phyloP scores from a whole-genome alignment of 164 flowering plant genomes.

The Stephania yunnanensis region DNA sequence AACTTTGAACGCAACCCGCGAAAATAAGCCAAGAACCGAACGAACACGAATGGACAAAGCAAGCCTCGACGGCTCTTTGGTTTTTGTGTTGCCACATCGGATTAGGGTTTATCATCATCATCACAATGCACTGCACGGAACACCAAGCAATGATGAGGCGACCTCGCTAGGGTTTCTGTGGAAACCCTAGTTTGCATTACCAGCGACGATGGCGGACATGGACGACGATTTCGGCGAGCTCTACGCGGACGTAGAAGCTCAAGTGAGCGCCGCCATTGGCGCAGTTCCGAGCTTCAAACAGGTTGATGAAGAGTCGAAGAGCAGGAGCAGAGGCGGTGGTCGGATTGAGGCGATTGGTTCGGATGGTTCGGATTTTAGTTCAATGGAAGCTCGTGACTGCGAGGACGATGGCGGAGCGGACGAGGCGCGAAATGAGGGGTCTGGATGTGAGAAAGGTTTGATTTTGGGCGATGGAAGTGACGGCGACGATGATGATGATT shows the following conservation, averaged over 20 bases:
- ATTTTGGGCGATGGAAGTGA: slow-evolving; percentile 32
- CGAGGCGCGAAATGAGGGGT: not conserved
- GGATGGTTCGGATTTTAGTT: not conserved
- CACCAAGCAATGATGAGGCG: not conserved
- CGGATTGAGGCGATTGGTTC: not conserved
- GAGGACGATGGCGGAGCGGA: not conserved
- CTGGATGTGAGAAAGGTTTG: slow-evolving; percentile 11
- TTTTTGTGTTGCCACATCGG: not conserved
- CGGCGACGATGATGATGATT: slow-evolving; percentile 56
- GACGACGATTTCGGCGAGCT: slow-evolving; percentile 72
- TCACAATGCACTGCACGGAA: not conserved
- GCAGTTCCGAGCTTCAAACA: slow-evolving; percentile 10
- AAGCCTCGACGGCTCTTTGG: not conserved
- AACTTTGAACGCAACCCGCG: too few species aligned
- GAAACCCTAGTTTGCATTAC: not conserved
- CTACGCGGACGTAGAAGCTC: slow-evolving; percentile 51
- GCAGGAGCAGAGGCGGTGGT: not conserved
- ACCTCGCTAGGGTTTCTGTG: not conserved
- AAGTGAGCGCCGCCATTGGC: slow-evolving; percentile 29
- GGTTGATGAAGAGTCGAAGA: slow-evolving; percentile 2
- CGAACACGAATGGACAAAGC: too few species aligned
- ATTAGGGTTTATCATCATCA: not conserved
- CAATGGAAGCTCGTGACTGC: not conserved
- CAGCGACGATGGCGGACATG: slow-evolving; percentile 18
- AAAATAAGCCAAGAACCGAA: too few species aligned